These are phyloP conservation scores for Royoungia palumana DNA, from an alignment of 768 basidiomycete species.

Conservation along the genomic window DNA sequence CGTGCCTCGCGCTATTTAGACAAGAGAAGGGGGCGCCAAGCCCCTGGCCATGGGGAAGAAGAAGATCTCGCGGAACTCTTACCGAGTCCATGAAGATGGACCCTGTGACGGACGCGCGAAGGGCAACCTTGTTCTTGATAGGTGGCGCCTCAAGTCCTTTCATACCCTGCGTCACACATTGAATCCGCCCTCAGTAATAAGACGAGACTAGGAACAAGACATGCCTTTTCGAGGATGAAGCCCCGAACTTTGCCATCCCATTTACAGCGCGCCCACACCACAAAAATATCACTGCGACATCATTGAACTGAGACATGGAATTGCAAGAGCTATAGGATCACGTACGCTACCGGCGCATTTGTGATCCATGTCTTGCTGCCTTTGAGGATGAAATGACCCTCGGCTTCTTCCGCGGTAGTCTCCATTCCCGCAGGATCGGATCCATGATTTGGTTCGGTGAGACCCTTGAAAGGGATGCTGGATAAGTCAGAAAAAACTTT, in stretches of 20 bases:
- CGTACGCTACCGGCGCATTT: conserved; percentile 87
- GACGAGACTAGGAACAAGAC: neutral
- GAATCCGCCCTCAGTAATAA: neutral
- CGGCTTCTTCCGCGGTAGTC: conserved; percentile 79
- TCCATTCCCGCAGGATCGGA: conserved; percentile 99
- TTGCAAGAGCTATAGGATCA: conserved; percentile 11
- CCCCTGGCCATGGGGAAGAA: conserved; percentile 76
- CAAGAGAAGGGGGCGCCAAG: conserved; percentile 88
- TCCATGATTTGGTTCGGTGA: conserved; percentile 96
- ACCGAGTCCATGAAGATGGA: conserved; percentile 94
- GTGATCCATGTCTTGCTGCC: conserved; percentile 99
- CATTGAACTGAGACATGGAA: conserved; percentile 8
- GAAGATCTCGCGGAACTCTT: conserved; percentile 62
- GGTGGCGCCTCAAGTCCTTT: conserved; percentile 80
- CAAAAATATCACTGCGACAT: conserved; percentile 69
- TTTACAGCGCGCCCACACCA: conserved; percentile 93
- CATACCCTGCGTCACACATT: conserved; percentile 50
- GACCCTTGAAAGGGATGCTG: conserved; percentile 50
- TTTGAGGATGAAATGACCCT: conserved; percentile 80
- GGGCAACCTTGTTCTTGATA: conserved; percentile 91
- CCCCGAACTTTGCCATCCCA: conserved; percentile 92
- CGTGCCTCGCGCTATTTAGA: conserved; percentile 79
- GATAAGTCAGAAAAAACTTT: neutral
- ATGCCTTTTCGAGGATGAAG: conserved; percentile 86
- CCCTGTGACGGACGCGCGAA: conserved; percentile 80